Evolutionary conservation across 1,284 basidiomycete species (phyloP).

Genomic region (Anthracocystis walkeri): DNA sequence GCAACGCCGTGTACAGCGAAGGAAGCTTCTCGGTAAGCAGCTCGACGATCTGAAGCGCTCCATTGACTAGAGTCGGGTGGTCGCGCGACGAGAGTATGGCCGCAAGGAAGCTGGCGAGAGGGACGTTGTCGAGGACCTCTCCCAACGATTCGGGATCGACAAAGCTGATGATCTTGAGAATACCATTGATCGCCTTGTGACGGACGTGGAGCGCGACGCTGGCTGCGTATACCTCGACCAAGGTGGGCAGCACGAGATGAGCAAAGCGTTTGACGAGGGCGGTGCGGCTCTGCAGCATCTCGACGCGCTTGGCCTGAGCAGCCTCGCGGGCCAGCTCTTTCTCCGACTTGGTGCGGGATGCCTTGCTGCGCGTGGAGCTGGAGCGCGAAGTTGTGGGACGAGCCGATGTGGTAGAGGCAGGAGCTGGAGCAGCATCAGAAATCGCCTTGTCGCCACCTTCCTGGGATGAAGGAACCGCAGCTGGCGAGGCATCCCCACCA

Average conservation of each 20-base stretch:
- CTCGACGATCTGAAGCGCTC: constrained; percentile 68
- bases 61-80: constrained; percentile 49
- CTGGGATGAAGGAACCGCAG: constrained; percentile 3
- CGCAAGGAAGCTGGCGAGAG: constrained; percentile 65
- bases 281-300: constrained; percentile 57
- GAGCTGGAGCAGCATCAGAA: constrained; percentile 1
- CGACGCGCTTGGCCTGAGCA: constrained; percentile 55
- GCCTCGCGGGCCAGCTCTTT: constrained; percentile 55
- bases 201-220: constrained; percentile 61
- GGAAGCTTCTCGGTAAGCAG: constrained; percentile 62
- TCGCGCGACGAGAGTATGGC: constrained; percentile 64
- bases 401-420: neutral
- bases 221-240: constrained; percentile 67
- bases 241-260: constrained; percentile 63
- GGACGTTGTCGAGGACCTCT: constrained; percentile 59
- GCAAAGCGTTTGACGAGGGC: constrained; percentile 62
- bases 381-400: constrained; percentile 24
- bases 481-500: neutral
- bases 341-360: constrained; percentile 42
- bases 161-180: constrained; percentile 66
- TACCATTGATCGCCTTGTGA: constrained; percentile 58
- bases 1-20: constrained; percentile 56
- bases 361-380: constrained; percentile 24
- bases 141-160: constrained; percentile 57
- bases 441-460: constrained; percentile 12